These are phyloP conservation scores for Pistacia atlantica DNA, from an alignment of 345 rosid genomes.

Conservation along the genomic window DNA sequence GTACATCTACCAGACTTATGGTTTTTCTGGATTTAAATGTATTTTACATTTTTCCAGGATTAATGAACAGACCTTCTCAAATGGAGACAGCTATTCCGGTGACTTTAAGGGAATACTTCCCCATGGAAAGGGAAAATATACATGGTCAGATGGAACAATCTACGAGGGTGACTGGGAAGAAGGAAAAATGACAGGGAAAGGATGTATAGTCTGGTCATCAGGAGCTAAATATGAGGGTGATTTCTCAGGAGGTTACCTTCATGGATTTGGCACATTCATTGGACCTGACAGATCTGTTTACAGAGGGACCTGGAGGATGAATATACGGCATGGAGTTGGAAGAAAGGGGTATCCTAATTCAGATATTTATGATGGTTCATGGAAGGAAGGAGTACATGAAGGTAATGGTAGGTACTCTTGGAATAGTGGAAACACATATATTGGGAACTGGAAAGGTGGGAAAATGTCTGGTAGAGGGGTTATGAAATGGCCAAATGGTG, in stretches of 20 bases:
- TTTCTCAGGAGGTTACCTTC: slow-evolving; percentile 85
- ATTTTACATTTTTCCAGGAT: slow-evolving; percentile 38
- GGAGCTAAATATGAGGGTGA: slow-evolving; percentile 86
- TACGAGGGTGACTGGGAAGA: slow-evolving; percentile 90
- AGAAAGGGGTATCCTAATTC: slow-evolving; percentile 68
- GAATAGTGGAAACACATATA: slow-evolving; percentile 74
- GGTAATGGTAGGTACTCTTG: slow-evolving; percentile 82
- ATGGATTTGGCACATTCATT: slow-evolving; percentile 71
- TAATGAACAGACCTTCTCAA: slow-evolving; percentile 46
- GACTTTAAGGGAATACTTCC: slow-evolving; percentile 62
- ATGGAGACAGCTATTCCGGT: slow-evolving; percentile 76
- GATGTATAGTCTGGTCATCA: slow-evolving; percentile 65
- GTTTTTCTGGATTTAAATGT: background rate
- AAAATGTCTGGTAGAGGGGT: slow-evolving; percentile 85
- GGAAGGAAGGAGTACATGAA: slow-evolving; percentile 91
- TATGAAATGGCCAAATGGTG: slow-evolving; percentile 90
- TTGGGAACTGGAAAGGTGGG: slow-evolving; percentile 84
- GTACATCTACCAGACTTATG: background rate
- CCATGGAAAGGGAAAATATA: slow-evolving; percentile 77
- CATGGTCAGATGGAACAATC: slow-evolving; percentile 67
- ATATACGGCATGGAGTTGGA: slow-evolving; percentile 79
- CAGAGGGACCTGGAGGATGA: slow-evolving; percentile 85
- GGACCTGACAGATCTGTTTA: slow-evolving; percentile 63
- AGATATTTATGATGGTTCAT: slow-evolving; percentile 78
- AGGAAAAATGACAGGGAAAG: slow-evolving; percentile 86